phyloP scores from a whole-genome alignment of 2,329 filamentous ascomycete species.

The Aureobasidium sp. region DNA sequence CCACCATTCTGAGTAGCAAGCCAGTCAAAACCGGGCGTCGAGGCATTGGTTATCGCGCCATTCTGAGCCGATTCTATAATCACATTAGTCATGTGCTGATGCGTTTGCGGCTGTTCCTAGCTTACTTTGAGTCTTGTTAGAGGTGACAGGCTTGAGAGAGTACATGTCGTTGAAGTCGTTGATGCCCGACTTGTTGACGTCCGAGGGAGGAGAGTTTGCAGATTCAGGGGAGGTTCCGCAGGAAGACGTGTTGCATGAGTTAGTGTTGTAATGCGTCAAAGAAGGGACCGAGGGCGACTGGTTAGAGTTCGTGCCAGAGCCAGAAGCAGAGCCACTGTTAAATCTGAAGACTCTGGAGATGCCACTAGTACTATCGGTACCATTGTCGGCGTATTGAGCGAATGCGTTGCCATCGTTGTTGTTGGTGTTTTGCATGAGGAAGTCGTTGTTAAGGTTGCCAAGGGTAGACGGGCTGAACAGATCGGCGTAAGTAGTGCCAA shows the following conservation, averaged over 20 bases:
- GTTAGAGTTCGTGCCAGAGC: slow-evolving; percentile 38
- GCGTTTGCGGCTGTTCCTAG: background rate
- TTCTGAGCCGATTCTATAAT: slow-evolving; percentile 7
- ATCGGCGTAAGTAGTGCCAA: slow-evolving; percentile 42
- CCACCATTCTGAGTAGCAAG: slow-evolving; percentile 73
- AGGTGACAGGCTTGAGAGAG: slow-evolving; percentile 10
- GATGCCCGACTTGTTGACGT: slow-evolving; percentile 43
- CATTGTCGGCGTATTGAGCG: slow-evolving; percentile 26
- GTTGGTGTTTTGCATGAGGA: slow-evolving; percentile 17
- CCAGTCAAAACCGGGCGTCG: slow-evolving; percentile 56
- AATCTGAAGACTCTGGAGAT: slow-evolving; percentile 45
- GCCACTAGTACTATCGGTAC: slow-evolving; percentile 37
- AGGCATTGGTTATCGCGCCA: background rate
- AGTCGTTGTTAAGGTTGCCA: slow-evolving; percentile 31
- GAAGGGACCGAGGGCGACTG: slow-evolving; percentile 48
- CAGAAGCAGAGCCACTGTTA: slow-evolving; percentile 39
- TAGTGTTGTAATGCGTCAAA: slow-evolving; percentile 45
- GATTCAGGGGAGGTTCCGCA: slow-evolving; percentile 70
- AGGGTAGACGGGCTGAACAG: slow-evolving; percentile 54
- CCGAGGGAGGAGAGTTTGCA: slow-evolving; percentile 54
- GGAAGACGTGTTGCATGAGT: slow-evolving; percentile 57
- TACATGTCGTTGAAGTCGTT: slow-evolving; percentile 15
- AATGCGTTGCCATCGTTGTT: slow-evolving; percentile 10
- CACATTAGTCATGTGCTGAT: background rate
- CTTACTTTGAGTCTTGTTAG: slow-evolving; percentile 13